Evolutionary conservation across 805 yeast species (phyloP), one percentile per base, ranked within the genome.

Genomic region (Zygosaccharomyces bailii): DNA sequence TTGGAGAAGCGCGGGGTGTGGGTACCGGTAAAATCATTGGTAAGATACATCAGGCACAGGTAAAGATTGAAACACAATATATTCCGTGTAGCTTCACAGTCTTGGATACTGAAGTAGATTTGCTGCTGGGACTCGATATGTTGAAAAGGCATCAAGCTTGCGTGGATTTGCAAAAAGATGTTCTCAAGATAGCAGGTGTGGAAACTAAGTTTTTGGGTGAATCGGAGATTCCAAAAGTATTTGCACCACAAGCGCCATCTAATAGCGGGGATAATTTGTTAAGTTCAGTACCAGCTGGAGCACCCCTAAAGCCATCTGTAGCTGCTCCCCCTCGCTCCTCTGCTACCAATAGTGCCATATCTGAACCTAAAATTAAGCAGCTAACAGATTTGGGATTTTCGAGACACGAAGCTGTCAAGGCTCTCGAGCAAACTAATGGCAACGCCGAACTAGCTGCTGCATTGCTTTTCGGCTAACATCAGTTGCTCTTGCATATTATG

Each of bases 111-210:
- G 71, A 69, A 6, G 82, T 81, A 17, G 96, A 88, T 52, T 71
- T 90, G 52, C 68, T 93, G 32, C 72, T 93, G 24, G 99, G 99
- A 0, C 71, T 93, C 42, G 99, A 93, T 63, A 77, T 91, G 96
- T 73, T 93, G 56, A 82, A 84, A 65, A 80, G 96, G 52, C 91
- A 89, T 63, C 89, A 82, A 59, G 95, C 95, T 39, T 68, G 73
- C 30, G 79, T 93, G 41, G 96, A 93, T 62, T 71, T 93, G 53
- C 74, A 74, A 34, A 70, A 70, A 37, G 82, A 86, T 57, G 74
- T 73, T 7, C 72, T 93, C 43, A 72, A 75, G 2, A 78, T 91
- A 44, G 93, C 85, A n/a, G 82, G 79, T 44, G 79, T 80, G 20
- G 83, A 81, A 51, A 78, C 95, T 0, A 73, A 73, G 20, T 91